Conservation (phyloP, 1,284 basidiomycete species). For the Nidula niveotomentosa region DNA sequence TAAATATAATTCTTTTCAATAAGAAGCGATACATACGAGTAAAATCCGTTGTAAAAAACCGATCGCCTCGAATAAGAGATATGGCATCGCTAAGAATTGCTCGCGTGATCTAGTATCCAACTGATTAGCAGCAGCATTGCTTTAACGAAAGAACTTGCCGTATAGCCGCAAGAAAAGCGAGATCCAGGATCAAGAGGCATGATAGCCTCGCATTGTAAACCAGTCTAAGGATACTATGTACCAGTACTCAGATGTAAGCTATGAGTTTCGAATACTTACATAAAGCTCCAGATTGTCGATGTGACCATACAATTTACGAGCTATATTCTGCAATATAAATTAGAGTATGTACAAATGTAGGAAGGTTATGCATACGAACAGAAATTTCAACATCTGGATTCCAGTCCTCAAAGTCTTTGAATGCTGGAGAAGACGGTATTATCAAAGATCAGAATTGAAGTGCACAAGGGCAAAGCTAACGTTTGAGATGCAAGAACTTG, state of each 20-base stretch:
- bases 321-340: conserved; percentile 27
- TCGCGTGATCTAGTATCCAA: conserved; percentile 30
- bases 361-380: conserved; percentile 10
- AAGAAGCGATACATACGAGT: conserved; percentile 28
- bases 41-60: conserved; percentile 52
- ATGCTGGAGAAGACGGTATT: conserved; percentile 23
- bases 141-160: conserved; percentile 28
- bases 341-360: neutral
- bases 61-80: conserved; percentile 45
- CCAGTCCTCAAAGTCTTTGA: conserved; percentile 55
- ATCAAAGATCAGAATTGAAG: neutral
- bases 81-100: conserved; percentile 54
- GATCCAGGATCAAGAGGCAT: conserved; percentile 48
- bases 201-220: conserved; percentile 48
- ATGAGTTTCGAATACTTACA: conserved; percentile 21
- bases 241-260: neutral
- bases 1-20: neutral
- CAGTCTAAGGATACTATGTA: conserved; percentile 30
- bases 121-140: conserved; percentile 14
- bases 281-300: conserved; percentile 55
- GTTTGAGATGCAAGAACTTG: conserved; percentile 16
- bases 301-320: conserved; percentile 48
- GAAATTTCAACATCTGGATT: conserved; percentile 49
- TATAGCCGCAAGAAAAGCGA: conserved; percentile 48
- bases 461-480: neutral